phyloP scores from a whole-genome alignment of 2,329 filamentous ascomycete species.

The Penicillium sp. region DNA sequence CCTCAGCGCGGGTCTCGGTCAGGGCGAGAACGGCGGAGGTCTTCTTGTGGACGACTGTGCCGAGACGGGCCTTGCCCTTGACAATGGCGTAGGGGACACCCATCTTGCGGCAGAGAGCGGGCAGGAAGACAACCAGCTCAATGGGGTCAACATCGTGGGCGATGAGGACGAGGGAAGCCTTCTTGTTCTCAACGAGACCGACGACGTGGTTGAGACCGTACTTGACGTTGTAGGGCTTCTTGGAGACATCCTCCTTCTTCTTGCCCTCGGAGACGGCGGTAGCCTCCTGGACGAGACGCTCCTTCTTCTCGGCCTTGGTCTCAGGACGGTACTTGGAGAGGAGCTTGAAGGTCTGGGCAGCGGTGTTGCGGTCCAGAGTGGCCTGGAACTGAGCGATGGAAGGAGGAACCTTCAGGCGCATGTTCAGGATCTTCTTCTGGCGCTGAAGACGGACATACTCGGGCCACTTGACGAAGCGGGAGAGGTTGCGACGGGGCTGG shows the following conservation, averaged over 20 bases:
- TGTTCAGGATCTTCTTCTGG: constrained; percentile 91
- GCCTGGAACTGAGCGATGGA: constrained; percentile 97
- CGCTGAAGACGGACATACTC: constrained; percentile 98
- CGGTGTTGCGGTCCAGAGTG: constrained; percentile 94
- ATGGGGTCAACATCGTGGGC: constrained; percentile 99
- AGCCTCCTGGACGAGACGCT: constrained; percentile 96
- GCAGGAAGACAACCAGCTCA: constrained; percentile 98
- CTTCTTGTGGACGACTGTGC: constrained; percentile 99
- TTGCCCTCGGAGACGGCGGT: constrained; percentile 97
- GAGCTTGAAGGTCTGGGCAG: constrained; percentile 96
- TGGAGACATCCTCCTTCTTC: constrained; percentile 99
- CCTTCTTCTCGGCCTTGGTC: constrained; percentile 99
- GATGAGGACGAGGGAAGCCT: constrained; percentile 96
- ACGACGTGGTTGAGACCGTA: constrained; percentile 99
- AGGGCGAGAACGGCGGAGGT: constrained; percentile 93
- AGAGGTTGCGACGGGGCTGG: constrained; percentile 92
- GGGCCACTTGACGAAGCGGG: constrained; percentile 99
- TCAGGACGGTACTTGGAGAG: constrained; percentile 99
- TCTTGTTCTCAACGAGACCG: constrained; percentile 98
- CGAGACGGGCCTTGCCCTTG: constrained; percentile 99
- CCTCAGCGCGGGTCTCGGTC: constrained; percentile 95
- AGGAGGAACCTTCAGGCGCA: constrained; percentile 97
- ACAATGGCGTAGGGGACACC: constrained; percentile 98
- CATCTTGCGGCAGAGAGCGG: constrained; percentile 99
- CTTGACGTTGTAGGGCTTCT: constrained; percentile 99